A percentile compares a stretch with the other conserved stretches of the same genome.
phyloP scores from a whole-genome alignment of 495 filamentous ascomycete species.

The Parmelia sp. region DNA sequence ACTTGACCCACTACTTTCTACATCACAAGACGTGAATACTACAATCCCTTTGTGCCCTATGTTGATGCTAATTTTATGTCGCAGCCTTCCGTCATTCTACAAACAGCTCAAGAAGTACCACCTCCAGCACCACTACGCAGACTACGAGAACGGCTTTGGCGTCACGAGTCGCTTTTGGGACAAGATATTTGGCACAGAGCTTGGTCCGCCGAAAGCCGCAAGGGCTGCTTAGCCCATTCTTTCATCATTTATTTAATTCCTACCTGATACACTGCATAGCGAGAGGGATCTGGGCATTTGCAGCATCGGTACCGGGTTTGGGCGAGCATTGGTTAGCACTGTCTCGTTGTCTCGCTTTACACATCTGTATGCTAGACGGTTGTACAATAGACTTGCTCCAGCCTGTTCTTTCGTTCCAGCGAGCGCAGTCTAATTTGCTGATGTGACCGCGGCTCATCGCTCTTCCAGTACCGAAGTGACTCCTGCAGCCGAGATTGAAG shows the following conservation, averaged over 20 bases:
- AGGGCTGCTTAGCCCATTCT: slow-evolving; percentile 48
- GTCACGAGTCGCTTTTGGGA: slow-evolving; percentile 99
- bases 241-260: not conserved
- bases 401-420: not conserved
- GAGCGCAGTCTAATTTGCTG: not conserved
- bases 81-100: slow-evolving; percentile 75
- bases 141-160: slow-evolving; percentile 96
- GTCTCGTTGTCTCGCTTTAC: not conserved
- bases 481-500: not conserved
- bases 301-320: not conserved
- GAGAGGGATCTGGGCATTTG: not conserved
- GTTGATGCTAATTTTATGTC: slow-evolving; percentile 9
- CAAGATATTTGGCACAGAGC: slow-evolving; percentile 78
- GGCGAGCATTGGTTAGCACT: not conserved
- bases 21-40: slow-evolving; percentile 77
- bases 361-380: not conserved
- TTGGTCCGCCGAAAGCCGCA: slow-evolving; percentile 44
- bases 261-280: not conserved
- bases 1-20: slow-evolving; percentile 98
- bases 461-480: not conserved
- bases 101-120: slow-evolving; percentile 92
- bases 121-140: slow-evolving; percentile 91
- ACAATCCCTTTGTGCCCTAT: not conserved
- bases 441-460: not conserved
- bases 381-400: not conserved